Evolutionary conservation across 1,139 yeast genomes (phyloP).

Genomic region (Geotrichum macrosporum): DNA sequence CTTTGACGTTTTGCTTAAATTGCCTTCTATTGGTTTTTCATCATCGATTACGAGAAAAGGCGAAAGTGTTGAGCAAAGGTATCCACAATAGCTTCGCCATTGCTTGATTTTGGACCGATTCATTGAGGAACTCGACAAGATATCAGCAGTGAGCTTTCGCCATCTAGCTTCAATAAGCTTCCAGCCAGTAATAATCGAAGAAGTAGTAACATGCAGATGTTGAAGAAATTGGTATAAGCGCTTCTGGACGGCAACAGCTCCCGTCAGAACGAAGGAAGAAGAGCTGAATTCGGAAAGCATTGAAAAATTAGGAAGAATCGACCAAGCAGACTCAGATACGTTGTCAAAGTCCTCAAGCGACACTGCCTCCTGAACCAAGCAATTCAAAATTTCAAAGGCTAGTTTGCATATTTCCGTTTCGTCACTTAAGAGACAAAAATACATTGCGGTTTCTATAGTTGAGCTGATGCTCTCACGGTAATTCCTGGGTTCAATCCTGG

Average conservation of each 20-base stretch:
- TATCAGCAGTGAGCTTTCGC: conserved; percentile 42
- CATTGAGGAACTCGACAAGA: conserved; percentile 4
- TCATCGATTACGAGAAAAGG: conserved; percentile 30
- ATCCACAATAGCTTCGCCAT: conserved; percentile 42
- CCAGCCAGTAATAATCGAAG: conserved; percentile 61
- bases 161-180: conserved; percentile 47
- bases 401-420: conserved; percentile 54
- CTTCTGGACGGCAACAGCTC: conserved; percentile 73
- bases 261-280: conserved; percentile 64
- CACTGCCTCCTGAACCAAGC: conserved; percentile 44
- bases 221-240: conserved; percentile 55
- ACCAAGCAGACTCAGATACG: conserved; percentile 31
- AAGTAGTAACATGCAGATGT: conserved; percentile 53
- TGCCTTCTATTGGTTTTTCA: conserved; percentile 23
- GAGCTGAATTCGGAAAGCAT: conserved; percentile 48
- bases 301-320: conserved; percentile 34
- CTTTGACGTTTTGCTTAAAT: conserved; percentile 21
- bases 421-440: conserved; percentile 53
- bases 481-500: conserved; percentile 27
- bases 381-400: conserved; percentile 48
- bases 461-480: conserved; percentile 33
- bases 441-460: conserved; percentile 46
- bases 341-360: conserved; percentile 29
- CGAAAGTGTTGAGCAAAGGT: conserved; percentile 43
- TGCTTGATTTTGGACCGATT: conserved; percentile 25